These are phyloP conservation scores for Chenopodium quinoa DNA, from an alignment of 148 eudicot species.

Conservation along the genomic window DNA sequence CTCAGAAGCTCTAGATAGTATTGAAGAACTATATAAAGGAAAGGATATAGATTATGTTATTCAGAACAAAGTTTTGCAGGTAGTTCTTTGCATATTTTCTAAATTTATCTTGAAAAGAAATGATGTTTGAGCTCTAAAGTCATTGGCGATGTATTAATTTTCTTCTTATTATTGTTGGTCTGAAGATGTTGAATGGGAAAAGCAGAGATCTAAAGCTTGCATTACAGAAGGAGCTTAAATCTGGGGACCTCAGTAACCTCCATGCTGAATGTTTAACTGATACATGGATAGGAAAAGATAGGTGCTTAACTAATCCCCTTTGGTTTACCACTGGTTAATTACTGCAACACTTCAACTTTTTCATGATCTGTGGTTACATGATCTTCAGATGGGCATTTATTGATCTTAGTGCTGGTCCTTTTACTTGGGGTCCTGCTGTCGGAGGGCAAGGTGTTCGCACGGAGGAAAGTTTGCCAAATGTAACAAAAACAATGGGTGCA, in stretches of 20 bases:
- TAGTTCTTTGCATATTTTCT: constrained; percentile 24
- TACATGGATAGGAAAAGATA: constrained; percentile 89
- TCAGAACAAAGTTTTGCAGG: constrained; percentile 81
- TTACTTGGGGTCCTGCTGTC: constrained; percentile 96
- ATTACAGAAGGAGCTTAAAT: constrained; percentile 59
- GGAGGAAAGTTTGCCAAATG: constrained; percentile 87
- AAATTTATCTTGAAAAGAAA: constrained; percentile 11
- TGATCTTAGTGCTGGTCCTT: constrained; percentile 94
- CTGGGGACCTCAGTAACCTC: constrained; percentile 63
- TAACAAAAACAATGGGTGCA: constrained; percentile 86
- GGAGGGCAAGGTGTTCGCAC: constrained; percentile 99
- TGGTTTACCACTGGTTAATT: neutral
- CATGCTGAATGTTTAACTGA: constrained; percentile 93
- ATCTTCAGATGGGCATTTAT: constrained; percentile 84
- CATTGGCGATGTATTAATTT: constrained; percentile 8
- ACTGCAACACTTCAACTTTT: constrained; percentile 1
- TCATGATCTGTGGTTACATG: constrained; percentile 20
- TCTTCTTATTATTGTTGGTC: constrained; percentile 15
- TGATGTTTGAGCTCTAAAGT: constrained; percentile 1
- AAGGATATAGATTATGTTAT: constrained; percentile 64
- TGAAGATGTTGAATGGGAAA: constrained; percentile 63
- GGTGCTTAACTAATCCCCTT: constrained; percentile 36
- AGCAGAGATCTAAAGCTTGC: constrained; percentile 65
- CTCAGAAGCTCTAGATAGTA: constrained; percentile 63
- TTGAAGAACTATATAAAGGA: constrained; percentile 66